A percentile compares a stretch with the other conserved stretches of the same genome.
phyloP scores from a whole-genome alignment of 768 basidiomycete genomes.

The Boletus tomentosulus region DNA sequence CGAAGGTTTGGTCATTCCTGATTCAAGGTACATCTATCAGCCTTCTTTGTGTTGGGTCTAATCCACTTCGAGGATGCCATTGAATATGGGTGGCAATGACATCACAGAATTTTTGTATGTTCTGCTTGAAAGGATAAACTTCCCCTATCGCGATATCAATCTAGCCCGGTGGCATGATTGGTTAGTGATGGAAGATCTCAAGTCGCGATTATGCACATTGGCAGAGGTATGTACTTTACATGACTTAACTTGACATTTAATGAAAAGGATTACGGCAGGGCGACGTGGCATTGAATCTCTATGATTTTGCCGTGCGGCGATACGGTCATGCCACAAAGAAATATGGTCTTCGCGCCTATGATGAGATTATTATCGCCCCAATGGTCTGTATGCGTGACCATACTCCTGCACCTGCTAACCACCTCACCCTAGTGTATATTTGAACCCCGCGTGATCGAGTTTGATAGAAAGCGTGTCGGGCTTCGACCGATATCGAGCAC shows the following conservation, averaged over 20 bases:
- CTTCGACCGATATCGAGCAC: slow-evolving; percentile 45
- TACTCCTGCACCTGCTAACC: not conserved
- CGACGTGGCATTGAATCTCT: slow-evolving; percentile 85
- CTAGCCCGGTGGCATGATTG: slow-evolving; percentile 79
- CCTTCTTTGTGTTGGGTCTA: slow-evolving; percentile 1
- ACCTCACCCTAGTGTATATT: slow-evolving; percentile 69
- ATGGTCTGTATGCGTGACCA: slow-evolving; percentile 56
- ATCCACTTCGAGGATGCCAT: slow-evolving; percentile 50
- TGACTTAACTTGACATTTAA: not conserved
- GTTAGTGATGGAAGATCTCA: slow-evolving; percentile 89
- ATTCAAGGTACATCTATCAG: slow-evolving; percentile 65
- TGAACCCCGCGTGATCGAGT: slow-evolving; percentile 90
- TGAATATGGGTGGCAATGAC: slow-evolving; percentile 92
- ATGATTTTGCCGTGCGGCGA: slow-evolving; percentile 83
- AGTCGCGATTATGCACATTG: slow-evolving; percentile 78
- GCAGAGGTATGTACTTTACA: slow-evolving; percentile 61
- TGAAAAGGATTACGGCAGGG: slow-evolving; percentile 43
- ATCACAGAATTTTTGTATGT: slow-evolving; percentile 87
- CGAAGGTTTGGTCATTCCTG: slow-evolving; percentile 82
- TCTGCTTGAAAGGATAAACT: slow-evolving; percentile 71
- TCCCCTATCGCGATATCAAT: slow-evolving; percentile 86
- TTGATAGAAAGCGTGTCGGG: slow-evolving; percentile 65
- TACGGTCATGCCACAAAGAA: slow-evolving; percentile 78
- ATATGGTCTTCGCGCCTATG: slow-evolving; percentile 87
- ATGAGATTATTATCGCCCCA: slow-evolving; percentile 92